Evolutionary conservation across 1,284 basidiomycete genomes (phyloP).

Genomic region (Meripilus lineatus): DNA sequence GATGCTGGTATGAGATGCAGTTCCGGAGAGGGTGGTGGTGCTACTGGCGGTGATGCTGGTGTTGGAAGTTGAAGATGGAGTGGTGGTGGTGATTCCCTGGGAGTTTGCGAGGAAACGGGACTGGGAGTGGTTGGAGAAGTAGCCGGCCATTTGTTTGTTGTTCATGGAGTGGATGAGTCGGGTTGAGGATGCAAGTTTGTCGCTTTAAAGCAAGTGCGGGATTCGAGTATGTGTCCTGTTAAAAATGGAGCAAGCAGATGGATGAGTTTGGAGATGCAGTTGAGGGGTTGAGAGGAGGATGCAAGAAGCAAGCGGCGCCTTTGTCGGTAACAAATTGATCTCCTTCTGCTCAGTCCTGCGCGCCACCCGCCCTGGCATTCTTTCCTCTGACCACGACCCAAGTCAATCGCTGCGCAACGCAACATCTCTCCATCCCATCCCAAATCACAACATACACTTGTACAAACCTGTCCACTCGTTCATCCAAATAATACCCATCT

Average conservation of each 20-base stretch:
- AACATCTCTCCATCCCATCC: no score
- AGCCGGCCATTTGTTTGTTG: slow-evolving; percentile 38
- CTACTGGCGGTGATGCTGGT: slow-evolving; percentile 3
- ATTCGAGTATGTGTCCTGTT: no score
- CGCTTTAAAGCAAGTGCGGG: background rate
- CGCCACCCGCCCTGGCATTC: background rate
- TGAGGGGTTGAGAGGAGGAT: background rate
- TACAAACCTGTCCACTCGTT: slow-evolving; percentile 13
- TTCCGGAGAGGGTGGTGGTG: no score
- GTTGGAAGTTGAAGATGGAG: slow-evolving; percentile 20
- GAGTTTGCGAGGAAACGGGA: slow-evolving; percentile 61
- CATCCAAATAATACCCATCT: slow-evolving; percentile 11
- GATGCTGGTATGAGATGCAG: no score
- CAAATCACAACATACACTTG: no score
- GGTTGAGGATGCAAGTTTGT: background rate
- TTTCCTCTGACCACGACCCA: background rate
- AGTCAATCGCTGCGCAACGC: background rate
- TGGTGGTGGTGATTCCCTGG: slow-evolving; percentile 18
- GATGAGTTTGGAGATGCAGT: background rate
- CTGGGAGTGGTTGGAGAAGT: slow-evolving; percentile 78
- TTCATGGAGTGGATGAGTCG: background rate
- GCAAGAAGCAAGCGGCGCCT: background rate
- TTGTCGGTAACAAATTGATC: no score
- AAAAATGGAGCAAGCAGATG: background rate
- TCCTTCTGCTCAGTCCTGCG: no score